phyloP scores from a whole-genome alignment of 805 yeast species.

The Wickerhamomyces rabaulensis region DNA sequence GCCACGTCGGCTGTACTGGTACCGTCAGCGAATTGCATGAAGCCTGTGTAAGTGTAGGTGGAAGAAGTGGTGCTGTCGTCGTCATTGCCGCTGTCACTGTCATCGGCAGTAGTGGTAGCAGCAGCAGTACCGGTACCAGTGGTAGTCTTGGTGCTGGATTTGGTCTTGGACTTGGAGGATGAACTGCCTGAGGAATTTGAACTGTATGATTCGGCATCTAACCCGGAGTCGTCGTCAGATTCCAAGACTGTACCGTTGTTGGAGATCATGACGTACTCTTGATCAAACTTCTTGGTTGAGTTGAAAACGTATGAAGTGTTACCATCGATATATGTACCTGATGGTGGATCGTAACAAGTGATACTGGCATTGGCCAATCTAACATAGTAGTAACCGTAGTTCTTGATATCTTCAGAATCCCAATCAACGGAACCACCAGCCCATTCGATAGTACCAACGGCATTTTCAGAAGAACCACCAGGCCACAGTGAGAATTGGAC shows the following conservation, averaged over 20 bases:
- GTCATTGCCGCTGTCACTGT: neutral
- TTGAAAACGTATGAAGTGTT: constrained; percentile 50
- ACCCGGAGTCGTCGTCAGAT: constrained; percentile 59
- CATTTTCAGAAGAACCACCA: constrained; percentile 51
- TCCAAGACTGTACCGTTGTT: constrained; percentile 58
- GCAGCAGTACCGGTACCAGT: neutral
- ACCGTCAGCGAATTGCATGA: constrained; percentile 1
- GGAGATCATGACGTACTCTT: constrained; percentile 52
- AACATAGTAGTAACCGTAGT: constrained; percentile 80
- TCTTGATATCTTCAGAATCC: constrained; percentile 65
- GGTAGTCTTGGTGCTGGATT: constrained; percentile 6
- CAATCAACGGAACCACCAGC: constrained; percentile 87
- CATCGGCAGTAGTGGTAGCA: neutral
- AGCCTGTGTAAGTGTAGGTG: constrained; percentile 1
- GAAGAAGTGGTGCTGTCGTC: neutral
- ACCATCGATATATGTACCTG: constrained; percentile 40
- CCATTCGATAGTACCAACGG: constrained; percentile 68
- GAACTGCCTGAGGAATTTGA: constrained; percentile 13
- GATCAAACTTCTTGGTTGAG: constrained; percentile 36
- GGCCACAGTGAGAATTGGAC: constrained; percentile 78
- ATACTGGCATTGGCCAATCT: constrained; percentile 55
- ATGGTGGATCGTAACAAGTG: constrained; percentile 71
- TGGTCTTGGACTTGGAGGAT: constrained; percentile 11
- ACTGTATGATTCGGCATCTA: constrained; percentile 41
- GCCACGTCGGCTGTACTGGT: neutral